Evolutionary conservation across 805 yeast species (phyloP).

Genomic region (Ogataea populi-albae): DNA sequence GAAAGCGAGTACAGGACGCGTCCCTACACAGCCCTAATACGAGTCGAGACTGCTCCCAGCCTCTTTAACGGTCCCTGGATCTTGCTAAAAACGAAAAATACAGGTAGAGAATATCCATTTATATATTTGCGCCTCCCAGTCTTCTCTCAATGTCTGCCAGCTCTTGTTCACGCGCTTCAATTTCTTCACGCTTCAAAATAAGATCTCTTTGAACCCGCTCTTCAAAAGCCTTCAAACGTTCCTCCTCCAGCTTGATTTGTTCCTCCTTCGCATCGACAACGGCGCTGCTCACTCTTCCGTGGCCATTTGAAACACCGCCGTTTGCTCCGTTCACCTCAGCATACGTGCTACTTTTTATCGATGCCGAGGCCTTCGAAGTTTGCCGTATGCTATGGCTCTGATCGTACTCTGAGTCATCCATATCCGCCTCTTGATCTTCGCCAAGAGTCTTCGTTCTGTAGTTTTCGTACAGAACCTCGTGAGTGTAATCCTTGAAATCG

Average conservation of each 20-base stretch:
- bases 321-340: constrained; percentile 5
- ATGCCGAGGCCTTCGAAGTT: constrained; percentile 13
- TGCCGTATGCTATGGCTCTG: not conserved
- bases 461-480: constrained; percentile 80
- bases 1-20: too few relatives aligned
- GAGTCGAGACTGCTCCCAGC: too few relatives aligned
- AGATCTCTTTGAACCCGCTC: constrained; percentile 87
- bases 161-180: constrained; percentile 81
- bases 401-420: constrained; percentile 2
- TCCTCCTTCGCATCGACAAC: constrained; percentile 59
- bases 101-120: too few relatives aligned
- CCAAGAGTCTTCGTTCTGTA: constrained; percentile 67
- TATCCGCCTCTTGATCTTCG: constrained; percentile 17
- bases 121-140: constrained; percentile 25
- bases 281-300: constrained; percentile 3
- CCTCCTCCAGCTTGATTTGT: constrained; percentile 86
- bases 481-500: constrained; percentile 86
- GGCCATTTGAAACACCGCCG: constrained; percentile 2
- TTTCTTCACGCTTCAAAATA: constrained; percentile 74
- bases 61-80: too few relatives aligned
- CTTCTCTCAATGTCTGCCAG: constrained; percentile 68
- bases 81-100: too few relatives aligned
- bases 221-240: constrained; percentile 80
- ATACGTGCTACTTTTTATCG: constrained; percentile 9
- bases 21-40: too few relatives aligned